Evolutionary conservation across 352 stramenopile species (phyloP).

Genomic region (Aphanomyces invadans): DNA sequence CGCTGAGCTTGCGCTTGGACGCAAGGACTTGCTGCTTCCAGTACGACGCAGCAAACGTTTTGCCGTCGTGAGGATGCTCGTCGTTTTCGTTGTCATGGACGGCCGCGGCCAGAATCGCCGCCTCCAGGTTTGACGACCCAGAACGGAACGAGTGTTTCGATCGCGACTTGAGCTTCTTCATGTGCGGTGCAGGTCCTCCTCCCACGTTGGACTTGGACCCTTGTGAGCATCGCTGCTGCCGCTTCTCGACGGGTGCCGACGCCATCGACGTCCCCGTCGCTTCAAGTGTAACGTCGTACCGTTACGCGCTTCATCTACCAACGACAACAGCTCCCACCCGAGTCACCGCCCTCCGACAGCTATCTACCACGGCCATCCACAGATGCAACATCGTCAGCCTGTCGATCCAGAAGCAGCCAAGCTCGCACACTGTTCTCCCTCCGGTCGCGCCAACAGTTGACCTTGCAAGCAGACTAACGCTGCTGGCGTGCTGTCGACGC

Average conservation of each 20-base stretch:
- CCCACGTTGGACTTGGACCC: too few relatives aligned
- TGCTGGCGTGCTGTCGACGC: too few relatives aligned
- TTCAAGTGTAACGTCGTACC: background rate
- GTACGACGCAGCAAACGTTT: constrained; percentile 20
- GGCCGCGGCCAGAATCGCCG: background rate
- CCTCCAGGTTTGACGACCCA: background rate
- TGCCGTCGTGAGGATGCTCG: background rate
- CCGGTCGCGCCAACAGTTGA: too few relatives aligned
- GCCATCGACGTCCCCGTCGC: background rate
- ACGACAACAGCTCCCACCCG: too few relatives aligned
- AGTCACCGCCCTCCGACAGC: too few relatives aligned
- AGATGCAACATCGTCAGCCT: too few relatives aligned
- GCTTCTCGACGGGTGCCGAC: background rate
- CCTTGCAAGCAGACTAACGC: too few relatives aligned
- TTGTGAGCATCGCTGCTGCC: background rate
- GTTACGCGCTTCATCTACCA: background rate
- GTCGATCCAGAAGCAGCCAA: too few relatives aligned
- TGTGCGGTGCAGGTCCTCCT: background rate
- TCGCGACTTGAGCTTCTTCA: background rate
- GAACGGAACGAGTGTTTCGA: background rate
- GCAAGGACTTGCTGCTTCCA: constrained; percentile 24
- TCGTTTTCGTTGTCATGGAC: background rate
- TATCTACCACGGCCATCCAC: too few relatives aligned
- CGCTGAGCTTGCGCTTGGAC: constrained; percentile 9
- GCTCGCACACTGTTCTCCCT: too few relatives aligned